phyloP scores from a whole-genome alignment of 2,329 filamentous ascomycete genomes.

The Aspergillus melleus region DNA sequence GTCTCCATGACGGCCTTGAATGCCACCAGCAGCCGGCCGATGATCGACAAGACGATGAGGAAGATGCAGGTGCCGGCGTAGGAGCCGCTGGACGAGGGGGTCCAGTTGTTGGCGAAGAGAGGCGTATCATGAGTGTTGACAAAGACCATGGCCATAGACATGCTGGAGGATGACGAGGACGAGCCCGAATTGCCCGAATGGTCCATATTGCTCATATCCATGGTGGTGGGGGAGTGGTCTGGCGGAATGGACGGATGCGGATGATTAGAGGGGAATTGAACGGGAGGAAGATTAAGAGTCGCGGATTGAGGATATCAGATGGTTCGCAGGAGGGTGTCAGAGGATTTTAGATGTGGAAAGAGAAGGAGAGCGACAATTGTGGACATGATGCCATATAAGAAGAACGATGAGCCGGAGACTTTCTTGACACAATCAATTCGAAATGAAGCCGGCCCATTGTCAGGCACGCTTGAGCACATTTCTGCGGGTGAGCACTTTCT shows the following conservation, averaged over 20 bases:
- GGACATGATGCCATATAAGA: neutral
- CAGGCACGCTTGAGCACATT: slow-evolving; percentile 19
- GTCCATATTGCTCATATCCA: slow-evolving; percentile 22
- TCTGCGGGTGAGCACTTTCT: slow-evolving; percentile 3
- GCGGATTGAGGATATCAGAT: neutral
- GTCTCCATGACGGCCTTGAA: slow-evolving; percentile 61
- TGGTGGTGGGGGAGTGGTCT: slow-evolving; percentile 1
- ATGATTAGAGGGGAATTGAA: neutral
- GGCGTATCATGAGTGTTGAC: slow-evolving; percentile 62
- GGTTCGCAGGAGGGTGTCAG: neutral
- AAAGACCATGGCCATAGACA: slow-evolving; percentile 42
- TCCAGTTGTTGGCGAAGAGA: slow-evolving; percentile 71
- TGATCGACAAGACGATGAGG: slow-evolving; percentile 71
- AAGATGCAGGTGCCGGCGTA: slow-evolving; percentile 95
- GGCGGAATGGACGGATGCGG: neutral
- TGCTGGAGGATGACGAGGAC: slow-evolving; percentile 16
- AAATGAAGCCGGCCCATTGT: neutral
- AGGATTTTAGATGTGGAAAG: neutral
- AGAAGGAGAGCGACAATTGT: neutral
- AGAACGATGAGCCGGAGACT: neutral
- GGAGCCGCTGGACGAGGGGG: slow-evolving; percentile 65
- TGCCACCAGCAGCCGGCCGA: slow-evolving; percentile 71
- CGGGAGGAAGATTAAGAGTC: neutral
- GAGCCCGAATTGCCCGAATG: slow-evolving; percentile 14
- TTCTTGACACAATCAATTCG: neutral